Percentiles rank a stretch among this genome's conserved stretches.
Conservation (phyloP, 495 filamentous ascomycete genomes). For the Aspergillus haitiensis region DNA sequence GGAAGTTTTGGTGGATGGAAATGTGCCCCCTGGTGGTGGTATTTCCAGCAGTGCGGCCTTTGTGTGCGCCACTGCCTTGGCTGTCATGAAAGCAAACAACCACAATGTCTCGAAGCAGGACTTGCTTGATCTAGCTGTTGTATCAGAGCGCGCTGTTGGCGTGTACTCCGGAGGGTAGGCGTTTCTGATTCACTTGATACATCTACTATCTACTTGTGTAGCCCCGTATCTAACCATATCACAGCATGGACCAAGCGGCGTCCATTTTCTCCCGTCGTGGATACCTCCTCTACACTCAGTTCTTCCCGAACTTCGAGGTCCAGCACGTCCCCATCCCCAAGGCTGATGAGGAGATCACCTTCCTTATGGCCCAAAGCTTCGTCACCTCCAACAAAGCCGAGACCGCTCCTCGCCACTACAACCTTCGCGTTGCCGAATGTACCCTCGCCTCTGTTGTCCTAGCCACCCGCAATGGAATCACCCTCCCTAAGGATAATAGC, state of each 20-base stretch:
- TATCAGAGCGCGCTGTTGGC: slow-evolving; percentile 89
- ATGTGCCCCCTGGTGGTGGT: slow-evolving; percentile 87
- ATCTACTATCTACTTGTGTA: slow-evolving; percentile 1
- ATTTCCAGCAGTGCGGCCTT: slow-evolving; percentile 94
- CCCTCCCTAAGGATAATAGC: slow-evolving; percentile 74
- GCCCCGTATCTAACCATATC: neutral
- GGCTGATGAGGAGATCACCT: slow-evolving; percentile 78
- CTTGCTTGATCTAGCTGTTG: slow-evolving; percentile 85
- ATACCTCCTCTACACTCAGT: slow-evolving; percentile 85
- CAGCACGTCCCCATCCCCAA: slow-evolving; percentile 81
- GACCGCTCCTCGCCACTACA: slow-evolving; percentile 90
- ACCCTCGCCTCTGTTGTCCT: slow-evolving; percentile 81
- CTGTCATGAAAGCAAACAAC: slow-evolving; percentile 84
- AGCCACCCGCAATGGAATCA: slow-evolving; percentile 59
- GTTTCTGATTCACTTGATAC: neutral
- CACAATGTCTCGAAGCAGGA: slow-evolving; percentile 85
- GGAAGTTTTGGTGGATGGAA: slow-evolving; percentile 87
- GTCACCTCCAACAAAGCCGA: slow-evolving; percentile 92
- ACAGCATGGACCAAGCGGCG: slow-evolving; percentile 91
- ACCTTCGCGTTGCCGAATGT: slow-evolving; percentile 94
- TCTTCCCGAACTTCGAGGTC: slow-evolving; percentile 75
- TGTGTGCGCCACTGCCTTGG: slow-evolving; percentile 84
- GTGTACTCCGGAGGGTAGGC: slow-evolving; percentile 92
- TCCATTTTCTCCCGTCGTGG: slow-evolving; percentile 87
- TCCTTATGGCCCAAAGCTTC: slow-evolving; percentile 93